Conservation (phyloP, 345 rosid species). For the Eucalyptus fibrosa region DNA sequence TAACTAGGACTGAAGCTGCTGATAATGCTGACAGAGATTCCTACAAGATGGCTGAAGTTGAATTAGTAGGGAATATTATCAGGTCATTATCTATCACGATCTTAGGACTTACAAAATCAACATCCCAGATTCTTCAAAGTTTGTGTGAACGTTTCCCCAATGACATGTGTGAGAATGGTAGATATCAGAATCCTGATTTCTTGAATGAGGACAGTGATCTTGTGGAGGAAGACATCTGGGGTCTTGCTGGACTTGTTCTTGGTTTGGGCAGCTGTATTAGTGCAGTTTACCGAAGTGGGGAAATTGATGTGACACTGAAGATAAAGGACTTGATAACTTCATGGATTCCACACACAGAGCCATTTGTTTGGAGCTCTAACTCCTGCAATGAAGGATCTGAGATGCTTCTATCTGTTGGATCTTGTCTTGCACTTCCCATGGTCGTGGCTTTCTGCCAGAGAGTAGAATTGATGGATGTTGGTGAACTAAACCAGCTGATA, state of each 20-base stretch:
- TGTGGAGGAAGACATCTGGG: slow-evolving; percentile 85
- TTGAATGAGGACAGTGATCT: slow-evolving; percentile 29
- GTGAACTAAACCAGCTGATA: slow-evolving; percentile 45
- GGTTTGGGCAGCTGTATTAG: slow-evolving; percentile 72
- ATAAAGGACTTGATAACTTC: slow-evolving; percentile 68
- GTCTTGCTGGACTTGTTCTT: slow-evolving; percentile 78
- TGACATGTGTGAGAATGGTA: slow-evolving; percentile 7
- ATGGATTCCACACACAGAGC: slow-evolving; percentile 53
- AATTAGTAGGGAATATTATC: slow-evolving; percentile 48
- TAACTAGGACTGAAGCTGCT: slow-evolving; percentile 34
- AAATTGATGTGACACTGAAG: slow-evolving; percentile 44
- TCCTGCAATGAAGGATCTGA: slow-evolving; percentile 21
- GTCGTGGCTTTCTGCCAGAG: slow-evolving; percentile 70
- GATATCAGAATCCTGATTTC: slow-evolving; percentile 15
- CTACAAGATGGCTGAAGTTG: slow-evolving; percentile 46
- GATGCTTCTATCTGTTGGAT: slow-evolving; percentile 52
- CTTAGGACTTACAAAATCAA: slow-evolving; percentile 26
- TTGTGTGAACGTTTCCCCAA: slow-evolving; percentile 29
- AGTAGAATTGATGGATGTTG: slow-evolving; percentile 56
- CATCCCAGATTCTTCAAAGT: slow-evolving; percentile 32
- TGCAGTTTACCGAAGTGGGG: slow-evolving; percentile 73
- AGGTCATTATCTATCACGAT: slow-evolving; percentile 34
- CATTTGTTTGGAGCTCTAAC: slow-evolving; percentile 16
- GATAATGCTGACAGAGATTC: slow-evolving; percentile 33
- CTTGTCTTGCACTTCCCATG: slow-evolving; percentile 69